Base-by-base conservation (phyloP, 352 stramenopile species). In the Halophytophthora batemanensis region DNA sequence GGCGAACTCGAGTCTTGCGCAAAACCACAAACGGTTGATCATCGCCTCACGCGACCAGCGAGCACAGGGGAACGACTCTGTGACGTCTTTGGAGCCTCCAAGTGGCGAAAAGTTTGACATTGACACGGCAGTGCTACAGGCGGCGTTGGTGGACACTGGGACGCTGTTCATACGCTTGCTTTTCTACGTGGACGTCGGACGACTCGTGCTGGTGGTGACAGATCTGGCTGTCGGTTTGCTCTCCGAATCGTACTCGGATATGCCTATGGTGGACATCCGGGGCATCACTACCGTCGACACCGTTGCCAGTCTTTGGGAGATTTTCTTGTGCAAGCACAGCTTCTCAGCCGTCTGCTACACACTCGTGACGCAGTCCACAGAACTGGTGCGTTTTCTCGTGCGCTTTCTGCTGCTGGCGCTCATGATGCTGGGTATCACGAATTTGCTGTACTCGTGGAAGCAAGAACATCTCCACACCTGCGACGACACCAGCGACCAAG, bases 171-270 rank as follows among this genome's bases (percentile, higher is more conserved):
- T 42, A 1, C 56, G 61, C 48, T 37, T 70, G 19, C 33, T 74
- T 10, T 71, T 74, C 17, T 81, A 66, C 55, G 50, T 67, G 28
- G 60, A 72, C 25, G 42, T 72, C 41, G 56, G 54, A 12, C 61
- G 59, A 51, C 57, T 67, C 36, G 47, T 46, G 29, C 15, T 78
- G 41, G 28, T 64, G 17, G 46, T 66, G 23, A 39, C 59, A 23
- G 65, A 78, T 48, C 51, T 82, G n/a, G 47, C 61, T 23, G 49
- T 74, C 23, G 53, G 58, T 10, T 52, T 89, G 19, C 66, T 85
- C 28, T 84, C 73, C 0, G 73, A 89, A 40, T 89, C 77, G 38
- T 89, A 84, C 43, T 72, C 69, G 14, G 65, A 74, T 29, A 52
- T 89, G 34, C 57, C 65, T 3, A 59, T 66, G 22, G 54, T 89